A percentile compares a stretch with the other conserved stretches of the same genome.
Evolutionary conservation across 2,329 filamentous ascomycete genomes (phyloP).

Genomic region (Plectosphaerella sp.): DNA sequence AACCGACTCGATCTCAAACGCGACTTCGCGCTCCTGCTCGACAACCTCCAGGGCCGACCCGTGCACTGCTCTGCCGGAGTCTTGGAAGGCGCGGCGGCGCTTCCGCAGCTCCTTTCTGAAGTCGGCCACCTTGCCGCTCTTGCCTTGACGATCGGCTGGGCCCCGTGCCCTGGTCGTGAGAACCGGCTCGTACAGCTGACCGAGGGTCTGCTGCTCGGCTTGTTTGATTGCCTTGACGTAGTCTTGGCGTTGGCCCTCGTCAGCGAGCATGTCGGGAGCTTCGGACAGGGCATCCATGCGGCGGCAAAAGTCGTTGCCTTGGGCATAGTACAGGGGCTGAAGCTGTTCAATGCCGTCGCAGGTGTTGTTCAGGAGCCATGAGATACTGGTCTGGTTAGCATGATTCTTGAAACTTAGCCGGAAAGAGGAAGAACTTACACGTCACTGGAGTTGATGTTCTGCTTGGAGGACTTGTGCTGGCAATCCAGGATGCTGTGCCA

Average conservation of each 20-base stretch:
- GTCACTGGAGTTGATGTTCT: conserved; percentile 38
- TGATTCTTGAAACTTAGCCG: too few species aligned
- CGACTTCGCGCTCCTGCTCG: conserved; percentile 55
- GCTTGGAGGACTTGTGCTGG: conserved; percentile 18
- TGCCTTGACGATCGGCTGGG: conserved; percentile 8
- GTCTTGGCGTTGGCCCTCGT: conserved; percentile 23
- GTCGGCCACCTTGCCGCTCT: conserved; percentile 13
- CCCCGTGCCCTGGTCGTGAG: conserved; percentile 13
- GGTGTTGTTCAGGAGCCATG: conserved; percentile 61
- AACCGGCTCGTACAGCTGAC: conserved; percentile 49
- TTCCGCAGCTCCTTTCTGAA: conserved; percentile 26
- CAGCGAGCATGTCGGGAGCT: conserved; percentile 33
- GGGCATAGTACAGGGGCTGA: conserved; percentile 52
- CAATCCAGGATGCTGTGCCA: conserved; percentile 55
- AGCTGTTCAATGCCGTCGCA: conserved; percentile 56
- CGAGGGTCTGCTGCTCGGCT: conserved; percentile 51
- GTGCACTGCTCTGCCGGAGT: conserved; percentile 36
- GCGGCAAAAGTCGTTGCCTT: conserved; percentile 57
- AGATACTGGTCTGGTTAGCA: conserved; percentile 8
- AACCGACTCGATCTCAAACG: conserved; percentile 52
- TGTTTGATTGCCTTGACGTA: conserved; percentile 40
- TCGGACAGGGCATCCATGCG: conserved; percentile 44
- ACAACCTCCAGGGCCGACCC: conserved; percentile 55
- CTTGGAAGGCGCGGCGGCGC: conserved; percentile 21
- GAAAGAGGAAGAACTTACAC: conserved; percentile 24